Percentiles rank a stretch among this genome's conserved stretches.
Conservation (phyloP, 1,284 basidiomycete genomes). For the Papiliotrema fonsecae region DNA sequence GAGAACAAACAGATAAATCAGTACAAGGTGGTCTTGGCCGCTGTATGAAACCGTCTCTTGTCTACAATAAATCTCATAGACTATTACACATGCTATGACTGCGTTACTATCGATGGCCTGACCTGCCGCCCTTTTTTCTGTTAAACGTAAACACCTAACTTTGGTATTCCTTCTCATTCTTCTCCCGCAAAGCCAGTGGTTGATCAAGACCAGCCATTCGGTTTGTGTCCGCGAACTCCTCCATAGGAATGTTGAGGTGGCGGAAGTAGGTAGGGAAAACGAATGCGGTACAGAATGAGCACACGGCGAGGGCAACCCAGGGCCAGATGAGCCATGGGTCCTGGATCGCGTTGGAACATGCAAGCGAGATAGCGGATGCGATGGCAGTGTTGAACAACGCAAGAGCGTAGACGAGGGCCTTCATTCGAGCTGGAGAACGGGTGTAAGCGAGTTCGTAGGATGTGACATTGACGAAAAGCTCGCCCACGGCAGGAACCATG, state of each 20-base stretch:
- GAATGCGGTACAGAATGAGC: constrained; percentile 30
- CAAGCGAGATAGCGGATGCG: constrained; percentile 47
- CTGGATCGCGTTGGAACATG: constrained; percentile 26
- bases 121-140: too few relatives aligned
- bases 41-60: too few relatives aligned
- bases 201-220: constrained; percentile 22
- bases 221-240: constrained; percentile 30
- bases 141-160: too few relatives aligned
- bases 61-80: too few relatives aligned
- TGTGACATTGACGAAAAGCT: constrained; percentile 52
- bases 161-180: too few relatives aligned
- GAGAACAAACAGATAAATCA: too few relatives aligned
- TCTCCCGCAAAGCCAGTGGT: neutral
- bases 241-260: constrained; percentile 39
- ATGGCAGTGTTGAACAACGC: constrained; percentile 51
- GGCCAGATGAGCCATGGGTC: constrained; percentile 52
- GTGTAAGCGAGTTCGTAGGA: constrained; percentile 53
- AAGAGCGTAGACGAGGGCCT: constrained; percentile 46
- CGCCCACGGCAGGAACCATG: constrained; percentile 50
- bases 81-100: too few relatives aligned
- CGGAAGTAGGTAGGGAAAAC: constrained; percentile 39
- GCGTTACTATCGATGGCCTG: too few relatives aligned
- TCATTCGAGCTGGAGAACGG: constrained; percentile 48
- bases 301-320: constrained; percentile 46
- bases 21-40: too few relatives aligned